Conservation (phyloP, 2,329 filamentous ascomycete genomes). For the Stachybotrys chartarum region DNA sequence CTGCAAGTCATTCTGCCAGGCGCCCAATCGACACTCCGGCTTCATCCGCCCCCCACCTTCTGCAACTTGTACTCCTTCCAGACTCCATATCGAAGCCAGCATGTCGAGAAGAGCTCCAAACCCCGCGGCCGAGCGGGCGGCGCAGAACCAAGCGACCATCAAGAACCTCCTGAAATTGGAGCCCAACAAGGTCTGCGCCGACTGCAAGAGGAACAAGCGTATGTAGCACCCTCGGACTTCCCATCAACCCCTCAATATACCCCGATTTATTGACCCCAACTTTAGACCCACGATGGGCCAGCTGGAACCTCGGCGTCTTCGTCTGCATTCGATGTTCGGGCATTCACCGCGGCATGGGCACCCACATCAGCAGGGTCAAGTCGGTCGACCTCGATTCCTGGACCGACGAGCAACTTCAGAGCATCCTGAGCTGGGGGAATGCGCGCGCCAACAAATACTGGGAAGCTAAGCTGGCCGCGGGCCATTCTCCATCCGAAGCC, state of each 20-base stretch:
- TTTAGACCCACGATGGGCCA: constrained; percentile 93
- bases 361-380: constrained; percentile 96
- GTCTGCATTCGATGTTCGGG: constrained; percentile 97
- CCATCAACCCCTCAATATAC: not conserved
- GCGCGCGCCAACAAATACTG: constrained; percentile 96
- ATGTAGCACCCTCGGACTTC: constrained; percentile 23
- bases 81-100: constrained; percentile 10
- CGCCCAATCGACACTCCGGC: not conserved
- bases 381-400: constrained; percentile 96
- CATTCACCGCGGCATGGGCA: constrained; percentile 97
- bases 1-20: not conserved
- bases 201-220: constrained; percentile 99
- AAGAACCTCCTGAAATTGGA: constrained; percentile 94
- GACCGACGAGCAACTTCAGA: constrained; percentile 97
- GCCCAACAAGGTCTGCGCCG: constrained; percentile 91
- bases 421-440: constrained; percentile 93
- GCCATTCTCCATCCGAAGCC: constrained; percentile 87
- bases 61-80: constrained; percentile 9
- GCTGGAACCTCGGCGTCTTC: constrained; percentile 97
- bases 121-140: constrained; percentile 77
- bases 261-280: constrained; percentile 7
- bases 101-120: constrained; percentile 79
- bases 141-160: constrained; percentile 88
- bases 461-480: constrained; percentile 87
- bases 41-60: not conserved